These are phyloP conservation scores for Mycena amicta DNA, from an alignment of 768 basidiomycete genomes.

Conservation along the genomic window DNA sequence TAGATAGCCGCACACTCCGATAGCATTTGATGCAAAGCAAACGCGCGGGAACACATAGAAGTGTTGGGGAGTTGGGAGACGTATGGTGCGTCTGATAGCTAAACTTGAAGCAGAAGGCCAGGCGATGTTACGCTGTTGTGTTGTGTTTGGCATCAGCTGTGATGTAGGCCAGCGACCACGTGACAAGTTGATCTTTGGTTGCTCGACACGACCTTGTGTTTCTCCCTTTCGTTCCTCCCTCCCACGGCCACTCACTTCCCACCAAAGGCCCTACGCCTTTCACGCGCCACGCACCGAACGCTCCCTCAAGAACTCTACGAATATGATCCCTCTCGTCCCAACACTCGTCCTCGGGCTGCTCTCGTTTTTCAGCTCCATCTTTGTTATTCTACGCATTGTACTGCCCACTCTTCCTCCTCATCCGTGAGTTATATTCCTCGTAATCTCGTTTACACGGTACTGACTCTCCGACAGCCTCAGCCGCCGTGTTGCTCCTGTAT, in stretches of 20 bases:
- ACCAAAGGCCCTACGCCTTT: slow-evolving; percentile 47
- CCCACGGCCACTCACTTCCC: slow-evolving; percentile 35
- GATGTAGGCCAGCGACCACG: too few relatives aligned
- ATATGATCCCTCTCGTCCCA: slow-evolving; percentile 70
- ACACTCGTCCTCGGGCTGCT: slow-evolving; percentile 67
- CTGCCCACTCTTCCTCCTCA: slow-evolving; percentile 75
- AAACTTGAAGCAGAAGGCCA: too few relatives aligned
- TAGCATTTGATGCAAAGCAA: too few relatives aligned
- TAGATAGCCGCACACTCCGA: too few relatives aligned
- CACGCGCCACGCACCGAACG: slow-evolving; percentile 46
- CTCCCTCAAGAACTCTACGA: slow-evolving; percentile 44
- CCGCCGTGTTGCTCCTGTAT: slow-evolving; percentile 71
- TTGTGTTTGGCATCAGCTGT: too few relatives aligned
- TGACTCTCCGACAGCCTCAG: slow-evolving; percentile 43
- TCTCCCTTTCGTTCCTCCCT: slow-evolving; percentile 32
- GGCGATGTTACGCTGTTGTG: too few relatives aligned
- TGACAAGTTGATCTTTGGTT: not conserved
- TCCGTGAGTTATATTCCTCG: too few relatives aligned
- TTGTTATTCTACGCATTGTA: slow-evolving; percentile 75
- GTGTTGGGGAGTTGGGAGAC: too few relatives aligned
- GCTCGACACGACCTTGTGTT: slow-evolving; percentile 20
- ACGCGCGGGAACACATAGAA: too few relatives aligned
- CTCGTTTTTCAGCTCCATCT: slow-evolving; percentile 73
- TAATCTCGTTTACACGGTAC: not conserved
- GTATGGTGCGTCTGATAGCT: too few relatives aligned